A percentile compares a stretch with the other conserved stretches of the same genome.
phyloP scores from a whole-genome alignment of 2,329 filamentous ascomycete genomes.

The Dactylellina haptotyla region DNA sequence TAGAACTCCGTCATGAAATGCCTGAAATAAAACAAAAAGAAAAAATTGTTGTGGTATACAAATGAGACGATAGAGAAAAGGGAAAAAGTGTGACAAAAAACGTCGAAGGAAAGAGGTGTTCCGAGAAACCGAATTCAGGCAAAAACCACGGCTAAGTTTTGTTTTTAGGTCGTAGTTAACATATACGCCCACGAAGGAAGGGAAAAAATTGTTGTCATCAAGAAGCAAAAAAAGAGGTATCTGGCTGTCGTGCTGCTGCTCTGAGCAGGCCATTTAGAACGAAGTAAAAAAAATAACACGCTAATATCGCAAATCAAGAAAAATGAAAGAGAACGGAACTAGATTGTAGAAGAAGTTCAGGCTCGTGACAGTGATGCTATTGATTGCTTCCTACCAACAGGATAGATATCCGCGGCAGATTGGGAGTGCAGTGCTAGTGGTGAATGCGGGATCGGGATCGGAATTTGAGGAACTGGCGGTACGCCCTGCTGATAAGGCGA shows the following conservation, averaged over 20 bases:
- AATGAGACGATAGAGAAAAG: conserved; percentile 28
- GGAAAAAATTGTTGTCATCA: conserved; percentile 39
- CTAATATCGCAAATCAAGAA: conserved; percentile 50
- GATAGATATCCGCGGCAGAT: conserved; percentile 36
- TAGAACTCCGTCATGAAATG: conserved; percentile 53
- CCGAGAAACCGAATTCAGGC: conserved; percentile 9
- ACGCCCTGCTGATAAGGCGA: conserved; percentile 38
- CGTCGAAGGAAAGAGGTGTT: conserved; percentile 1
- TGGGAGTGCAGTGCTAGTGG: conserved; percentile 51
- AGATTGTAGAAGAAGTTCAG: conserved; percentile 36
- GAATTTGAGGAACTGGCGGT: conserved; percentile 50
- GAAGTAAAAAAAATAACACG: conserved; percentile 32
- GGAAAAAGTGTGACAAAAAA: conserved; percentile 5
- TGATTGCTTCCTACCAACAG: conserved; percentile 41
- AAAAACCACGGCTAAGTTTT: conserved; percentile 35
- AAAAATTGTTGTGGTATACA: conserved; percentile 34
- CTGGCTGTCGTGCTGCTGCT: conserved; percentile 30
- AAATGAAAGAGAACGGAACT: conserved; percentile 13
- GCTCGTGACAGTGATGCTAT: conserved; percentile 42
- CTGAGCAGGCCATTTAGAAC: conserved; percentile 26
- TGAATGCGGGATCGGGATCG: conserved; percentile 50
- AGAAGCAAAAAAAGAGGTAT: conserved; percentile 9
- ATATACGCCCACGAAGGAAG: conserved; percentile 18
- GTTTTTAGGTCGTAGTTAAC: conserved; percentile 40
- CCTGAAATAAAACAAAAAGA: conserved; percentile 17